phyloP scores from a whole-genome alignment of 805 yeast genomes.

The Yamadazyma olivae region DNA sequence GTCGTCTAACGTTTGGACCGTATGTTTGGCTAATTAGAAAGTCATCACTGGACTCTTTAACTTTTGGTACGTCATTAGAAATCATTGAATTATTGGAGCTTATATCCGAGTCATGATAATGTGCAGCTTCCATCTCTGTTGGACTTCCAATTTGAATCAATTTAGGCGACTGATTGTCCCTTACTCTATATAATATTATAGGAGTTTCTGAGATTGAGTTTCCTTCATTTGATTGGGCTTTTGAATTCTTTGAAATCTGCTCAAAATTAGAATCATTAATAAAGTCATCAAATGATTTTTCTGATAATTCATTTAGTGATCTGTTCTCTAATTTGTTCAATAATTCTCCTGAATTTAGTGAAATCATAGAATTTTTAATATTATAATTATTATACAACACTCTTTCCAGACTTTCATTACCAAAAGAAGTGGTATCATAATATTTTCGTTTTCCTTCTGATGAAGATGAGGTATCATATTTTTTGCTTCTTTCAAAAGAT shows the following conservation, averaged over 20 bases:
- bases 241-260: too few relatives aligned
- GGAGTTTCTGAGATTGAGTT: slow-evolving; percentile 3
- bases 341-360: slow-evolving; percentile 25
- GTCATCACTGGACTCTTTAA: slow-evolving; percentile 1
- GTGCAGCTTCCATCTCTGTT: slow-evolving; percentile 5
- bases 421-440: slow-evolving; percentile 6
- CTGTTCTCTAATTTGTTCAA: slow-evolving; percentile 19
- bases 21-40: neutral
- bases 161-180: slow-evolving; percentile 6
- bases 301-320: slow-evolving; percentile 7
- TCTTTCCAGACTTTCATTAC: slow-evolving; percentile 7
- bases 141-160: slow-evolving; percentile 8
- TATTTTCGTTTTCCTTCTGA: neutral
- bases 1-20: slow-evolving; percentile 8
- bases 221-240: neutral
- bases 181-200: slow-evolving; percentile 4
- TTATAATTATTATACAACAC: neutral
- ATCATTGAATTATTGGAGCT: slow-evolving; percentile 7
- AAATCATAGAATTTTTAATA: slow-evolving; percentile 1
- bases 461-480: neutral
- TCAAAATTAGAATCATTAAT: too few relatives aligned
- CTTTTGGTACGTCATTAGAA: slow-evolving; percentile 7
- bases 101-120: slow-evolving; percentile 15
- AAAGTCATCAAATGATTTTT: slow-evolving; percentile 1
- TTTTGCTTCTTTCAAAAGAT: neutral